phyloP scores from a whole-genome alignment of 805 yeast genomes.

The Clavispora fructus region DNA sequence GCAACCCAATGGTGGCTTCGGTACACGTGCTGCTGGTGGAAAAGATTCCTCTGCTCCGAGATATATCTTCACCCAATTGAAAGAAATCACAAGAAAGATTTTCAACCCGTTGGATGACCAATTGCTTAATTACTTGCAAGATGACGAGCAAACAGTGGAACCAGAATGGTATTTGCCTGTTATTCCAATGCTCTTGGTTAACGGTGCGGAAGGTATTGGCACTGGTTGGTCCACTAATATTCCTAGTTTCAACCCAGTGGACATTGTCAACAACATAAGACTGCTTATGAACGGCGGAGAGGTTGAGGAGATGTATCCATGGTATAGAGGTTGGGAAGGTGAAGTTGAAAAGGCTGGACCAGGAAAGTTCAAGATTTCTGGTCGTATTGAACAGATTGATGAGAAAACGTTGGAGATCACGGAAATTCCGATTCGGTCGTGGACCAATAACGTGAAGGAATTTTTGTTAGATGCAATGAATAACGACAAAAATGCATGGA shows the following conservation, averaged over 20 bases:
- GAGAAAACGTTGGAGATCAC: slow-evolving; percentile 80
- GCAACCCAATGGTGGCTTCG: slow-evolving; percentile 91
- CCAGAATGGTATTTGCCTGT: slow-evolving; percentile 95
- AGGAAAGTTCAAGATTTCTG: slow-evolving; percentile 74
- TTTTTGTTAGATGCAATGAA: slow-evolving; percentile 72
- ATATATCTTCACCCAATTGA: slow-evolving; percentile 85
- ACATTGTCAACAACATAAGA: slow-evolving; percentile 69
- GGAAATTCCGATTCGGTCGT: slow-evolving; percentile 85
- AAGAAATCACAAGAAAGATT: slow-evolving; percentile 66
- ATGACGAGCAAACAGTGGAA: slow-evolving; percentile 90
- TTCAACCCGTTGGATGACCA: slow-evolving; percentile 80
- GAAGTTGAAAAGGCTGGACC: slow-evolving; percentile 54
- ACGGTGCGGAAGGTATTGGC: slow-evolving; percentile 97
- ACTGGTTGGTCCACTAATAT: slow-evolving; percentile 97
- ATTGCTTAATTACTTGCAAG: slow-evolving; percentile 73
- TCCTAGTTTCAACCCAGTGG: slow-evolving; percentile 85
- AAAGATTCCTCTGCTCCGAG: slow-evolving; percentile 98
- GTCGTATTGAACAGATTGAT: slow-evolving; percentile 76
- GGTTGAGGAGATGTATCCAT: slow-evolving; percentile 71
- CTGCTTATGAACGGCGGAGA: slow-evolving; percentile 70
- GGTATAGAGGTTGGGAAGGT: slow-evolving; percentile 97
- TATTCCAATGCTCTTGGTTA: slow-evolving; percentile 90
- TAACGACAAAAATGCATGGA: slow-evolving; percentile 81
- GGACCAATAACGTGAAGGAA: slow-evolving; percentile 92
- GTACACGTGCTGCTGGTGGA: slow-evolving; percentile 95